phyloP scores from a whole-genome alignment of 306 rosid species.

The Fagus crenata region DNA sequence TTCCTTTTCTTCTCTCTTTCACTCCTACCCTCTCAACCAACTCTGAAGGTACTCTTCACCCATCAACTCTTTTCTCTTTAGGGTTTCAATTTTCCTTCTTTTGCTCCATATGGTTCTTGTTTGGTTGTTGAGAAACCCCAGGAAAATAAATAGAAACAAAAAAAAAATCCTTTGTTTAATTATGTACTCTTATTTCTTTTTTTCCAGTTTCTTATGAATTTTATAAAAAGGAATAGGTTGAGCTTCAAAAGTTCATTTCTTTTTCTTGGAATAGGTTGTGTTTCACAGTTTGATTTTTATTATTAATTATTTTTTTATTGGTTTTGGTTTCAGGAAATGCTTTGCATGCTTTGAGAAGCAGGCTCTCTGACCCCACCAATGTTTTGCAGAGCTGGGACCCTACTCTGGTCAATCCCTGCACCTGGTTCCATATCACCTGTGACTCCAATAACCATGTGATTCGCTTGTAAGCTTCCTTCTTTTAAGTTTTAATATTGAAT shows the following conservation, averaged over 20 bases:
- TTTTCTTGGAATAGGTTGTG: constrained; percentile 1
- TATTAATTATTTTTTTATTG: not conserved
- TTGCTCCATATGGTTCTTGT: constrained; percentile 15
- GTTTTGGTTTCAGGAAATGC: constrained; percentile 64
- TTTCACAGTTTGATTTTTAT: constrained; percentile 21
- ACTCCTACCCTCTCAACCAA: constrained; percentile 45
- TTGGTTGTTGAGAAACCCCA: constrained; percentile 27
- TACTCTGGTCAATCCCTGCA: constrained; percentile 95
- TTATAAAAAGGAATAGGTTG: not conserved
- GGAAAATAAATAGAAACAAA: not conserved
- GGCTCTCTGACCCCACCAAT: constrained; percentile 69
- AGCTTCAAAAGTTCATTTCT: constrained; percentile 10
- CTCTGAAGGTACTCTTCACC: constrained; percentile 42
- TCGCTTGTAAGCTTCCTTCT: constrained; percentile 63
- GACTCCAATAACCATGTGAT: constrained; percentile 70
- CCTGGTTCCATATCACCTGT: constrained; percentile 96
- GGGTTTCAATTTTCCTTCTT: constrained; percentile 7
- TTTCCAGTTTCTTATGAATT: not conserved
- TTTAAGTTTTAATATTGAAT: constrained; percentile 6
- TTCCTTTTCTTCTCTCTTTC: constrained; percentile 32
- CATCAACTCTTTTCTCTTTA: not conserved
- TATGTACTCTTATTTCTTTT: not conserved
- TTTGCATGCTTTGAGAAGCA: constrained; percentile 72
- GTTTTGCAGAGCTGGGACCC: constrained; percentile 99
- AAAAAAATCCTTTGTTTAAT: not conserved